A percentile compares a stretch with the other conserved stretches of the same genome.
phyloP scores from a whole-genome alignment of 805 yeast species.

The Barnettozyma botsteinii region DNA sequence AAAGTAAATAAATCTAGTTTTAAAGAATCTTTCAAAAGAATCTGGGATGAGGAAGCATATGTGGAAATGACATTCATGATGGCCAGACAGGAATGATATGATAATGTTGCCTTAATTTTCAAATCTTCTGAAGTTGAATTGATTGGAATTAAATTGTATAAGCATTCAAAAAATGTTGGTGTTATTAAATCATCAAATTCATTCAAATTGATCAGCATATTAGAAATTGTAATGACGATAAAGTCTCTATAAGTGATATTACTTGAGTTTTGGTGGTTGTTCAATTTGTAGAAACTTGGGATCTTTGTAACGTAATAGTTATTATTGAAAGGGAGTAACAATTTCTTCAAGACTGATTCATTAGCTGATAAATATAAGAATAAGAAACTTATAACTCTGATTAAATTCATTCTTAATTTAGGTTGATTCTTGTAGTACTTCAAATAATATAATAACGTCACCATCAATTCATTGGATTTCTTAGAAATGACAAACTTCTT shows the following conservation, averaged over 20 bases:
- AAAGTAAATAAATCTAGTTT: slow-evolving; percentile 56
- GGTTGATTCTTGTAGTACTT: slow-evolving; percentile 39
- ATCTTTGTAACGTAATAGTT: slow-evolving; percentile 39
- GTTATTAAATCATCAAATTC: slow-evolving; percentile 31
- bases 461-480: slow-evolving; percentile 47
- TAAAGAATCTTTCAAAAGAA: slow-evolving; percentile 25
- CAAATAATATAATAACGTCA: slow-evolving; percentile 53
- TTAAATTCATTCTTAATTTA: slow-evolving; percentile 33
- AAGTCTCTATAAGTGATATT: slow-evolving; percentile 58
- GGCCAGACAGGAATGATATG: slow-evolving; percentile 44
- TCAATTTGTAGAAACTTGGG: slow-evolving; percentile 48
- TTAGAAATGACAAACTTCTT: slow-evolving; percentile 38
- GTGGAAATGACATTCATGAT: slow-evolving; percentile 37
- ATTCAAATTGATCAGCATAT: slow-evolving; percentile 31
- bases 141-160: slow-evolving; percentile 55
- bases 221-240: slow-evolving; percentile 46
- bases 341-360: slow-evolving; percentile 30
- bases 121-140: slow-evolving; percentile 27
- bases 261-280: slow-evolving; percentile 30
- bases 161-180: slow-evolving; percentile 49
- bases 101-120: slow-evolving; percentile 32
- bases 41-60: slow-evolving; percentile 22
- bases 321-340: slow-evolving; percentile 41
- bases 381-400: slow-evolving; percentile 47
- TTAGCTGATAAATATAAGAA: slow-evolving; percentile 44